phyloP scores from a whole-genome alignment of 805 yeast genomes.

The Starmerella stigmatis region DNA sequence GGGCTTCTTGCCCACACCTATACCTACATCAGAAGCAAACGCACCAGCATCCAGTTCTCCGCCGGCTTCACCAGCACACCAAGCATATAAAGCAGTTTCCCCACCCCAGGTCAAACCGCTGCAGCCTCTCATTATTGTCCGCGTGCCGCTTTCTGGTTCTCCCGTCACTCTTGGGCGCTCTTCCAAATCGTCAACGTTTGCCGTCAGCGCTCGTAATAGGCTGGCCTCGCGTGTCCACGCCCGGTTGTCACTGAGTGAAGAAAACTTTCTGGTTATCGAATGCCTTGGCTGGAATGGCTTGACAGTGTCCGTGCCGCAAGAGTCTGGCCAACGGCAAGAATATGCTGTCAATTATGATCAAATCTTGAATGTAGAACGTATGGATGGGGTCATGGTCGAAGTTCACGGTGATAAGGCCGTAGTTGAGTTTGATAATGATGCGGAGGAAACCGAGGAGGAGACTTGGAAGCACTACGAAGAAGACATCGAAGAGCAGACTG shows the following conservation, averaged over 20 bases:
- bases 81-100: background rate
- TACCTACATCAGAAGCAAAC: slow-evolving; percentile 23
- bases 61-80: slow-evolving; percentile 13
- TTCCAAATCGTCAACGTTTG: slow-evolving; percentile 46
- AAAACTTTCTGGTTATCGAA: slow-evolving; percentile 40
- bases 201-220: slow-evolving; percentile 39
- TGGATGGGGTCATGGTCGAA: slow-evolving; percentile 53
- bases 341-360: slow-evolving; percentile 54
- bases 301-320: slow-evolving; percentile 51
- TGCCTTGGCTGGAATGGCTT: slow-evolving; percentile 83
- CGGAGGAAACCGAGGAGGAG: slow-evolving; percentile 37
- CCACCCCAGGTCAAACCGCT: slow-evolving; percentile 7
- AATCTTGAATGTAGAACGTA: slow-evolving; percentile 51
- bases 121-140: slow-evolving; percentile 13
- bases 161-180: slow-evolving; percentile 56
- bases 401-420: slow-evolving; percentile 55
- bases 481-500: too few relatives aligned
- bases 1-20: slow-evolving; percentile 19
- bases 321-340: slow-evolving; percentile 41
- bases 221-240: slow-evolving; percentile 61
- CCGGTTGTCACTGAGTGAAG: slow-evolving; percentile 37
- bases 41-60: slow-evolving; percentile 16
- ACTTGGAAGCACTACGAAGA: slow-evolving; percentile 13
- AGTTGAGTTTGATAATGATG: slow-evolving; percentile 39
- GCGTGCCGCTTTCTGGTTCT: slow-evolving; percentile 19